Percentiles rank a stretch among this genome's conserved stretches.
These are phyloP conservation scores for Thielaviopsis musarum DNA, from an alignment of 2,329 filamentous ascomycete genomes.

Conservation along the genomic window DNA sequence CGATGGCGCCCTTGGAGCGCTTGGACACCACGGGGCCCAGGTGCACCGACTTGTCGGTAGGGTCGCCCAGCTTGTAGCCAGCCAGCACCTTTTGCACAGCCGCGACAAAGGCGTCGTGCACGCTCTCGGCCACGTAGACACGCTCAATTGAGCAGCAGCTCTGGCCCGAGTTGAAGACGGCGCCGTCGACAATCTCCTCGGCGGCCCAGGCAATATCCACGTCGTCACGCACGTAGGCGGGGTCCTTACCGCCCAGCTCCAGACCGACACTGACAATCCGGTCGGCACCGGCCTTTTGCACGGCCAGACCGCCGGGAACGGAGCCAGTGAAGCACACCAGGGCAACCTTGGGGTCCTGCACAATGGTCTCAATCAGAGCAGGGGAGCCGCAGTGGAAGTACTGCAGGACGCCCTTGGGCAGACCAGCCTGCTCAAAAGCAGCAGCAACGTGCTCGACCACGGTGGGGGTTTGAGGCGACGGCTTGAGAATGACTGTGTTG, in stretches of 20 bases:
- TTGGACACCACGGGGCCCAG: slow-evolving; percentile 80
- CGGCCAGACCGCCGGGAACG: slow-evolving; percentile 68
- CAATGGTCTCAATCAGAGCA: slow-evolving; percentile 57
- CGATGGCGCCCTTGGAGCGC: slow-evolving; percentile 58
- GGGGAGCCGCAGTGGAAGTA: slow-evolving; percentile 82
- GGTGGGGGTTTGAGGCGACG: slow-evolving; percentile 86
- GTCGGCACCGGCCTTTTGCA: slow-evolving; percentile 71
- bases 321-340: slow-evolving; percentile 90
- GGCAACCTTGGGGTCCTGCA: slow-evolving; percentile 59
- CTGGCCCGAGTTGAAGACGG: slow-evolving; percentile 97
- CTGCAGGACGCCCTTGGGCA: slow-evolving; percentile 72
- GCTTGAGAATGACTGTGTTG: slow-evolving; percentile 85
- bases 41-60: slow-evolving; percentile 60
- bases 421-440: slow-evolving; percentile 62
- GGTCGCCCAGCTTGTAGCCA: slow-evolving; percentile 78
- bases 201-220: slow-evolving; percentile 84
- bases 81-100: slow-evolving; percentile 65
- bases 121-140: slow-evolving; percentile 72
- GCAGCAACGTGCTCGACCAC: slow-evolving; percentile 69
- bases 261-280: slow-evolving; percentile 74
- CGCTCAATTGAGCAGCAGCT: slow-evolving; percentile 89
- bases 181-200: slow-evolving; percentile 85
- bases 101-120: slow-evolving; percentile 69
- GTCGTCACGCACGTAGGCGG: slow-evolving; percentile 73
- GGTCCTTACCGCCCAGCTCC: slow-evolving; percentile 88